Percentiles rank a stretch among this genome's conserved stretches.
These are phyloP conservation scores for Rosa rugosa DNA, from an alignment of 306 rosid species.

Conservation along the genomic window DNA sequence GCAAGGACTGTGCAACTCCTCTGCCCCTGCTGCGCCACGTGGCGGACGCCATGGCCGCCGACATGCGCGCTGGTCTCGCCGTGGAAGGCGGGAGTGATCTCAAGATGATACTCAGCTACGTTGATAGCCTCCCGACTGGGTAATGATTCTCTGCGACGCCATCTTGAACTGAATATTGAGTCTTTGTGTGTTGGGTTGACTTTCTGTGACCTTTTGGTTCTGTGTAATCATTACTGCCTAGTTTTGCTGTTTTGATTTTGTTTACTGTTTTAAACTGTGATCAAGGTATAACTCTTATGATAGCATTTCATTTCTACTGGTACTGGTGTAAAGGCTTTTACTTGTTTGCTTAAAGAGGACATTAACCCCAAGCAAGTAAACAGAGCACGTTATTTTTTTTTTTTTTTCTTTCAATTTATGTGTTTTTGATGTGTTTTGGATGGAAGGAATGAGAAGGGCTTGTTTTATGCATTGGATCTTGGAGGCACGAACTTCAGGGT, in stretches of 20 bases:
- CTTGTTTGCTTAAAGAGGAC: not conserved
- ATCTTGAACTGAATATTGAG: not conserved
- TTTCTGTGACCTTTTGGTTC: not conserved
- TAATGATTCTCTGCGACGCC: slow-evolving; percentile 19
- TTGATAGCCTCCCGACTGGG: slow-evolving; percentile 85
- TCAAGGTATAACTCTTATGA: not conserved
- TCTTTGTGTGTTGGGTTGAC: not conserved
- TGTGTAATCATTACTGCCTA: not conserved
- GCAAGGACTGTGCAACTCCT: slow-evolving; percentile 70
- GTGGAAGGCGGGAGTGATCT: slow-evolving; percentile 55
- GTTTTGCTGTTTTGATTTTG: not conserved
- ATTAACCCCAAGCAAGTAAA: not conserved
- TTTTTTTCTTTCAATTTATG: not conserved
- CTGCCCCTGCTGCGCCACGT: slow-evolving; percentile 66
- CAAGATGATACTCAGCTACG: slow-evolving; percentile 85
- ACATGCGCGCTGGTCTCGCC: slow-evolving; percentile 79
- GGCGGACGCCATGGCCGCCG: slow-evolving; percentile 60
- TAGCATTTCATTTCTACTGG: not conserved
- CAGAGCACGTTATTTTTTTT: not conserved
- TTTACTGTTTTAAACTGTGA: not conserved
- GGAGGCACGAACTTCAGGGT: slow-evolving; percentile 95
- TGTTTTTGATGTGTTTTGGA: slow-evolving; percentile 9
- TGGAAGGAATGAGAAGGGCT: slow-evolving; percentile 90
- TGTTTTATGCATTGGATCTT: slow-evolving; percentile 93
- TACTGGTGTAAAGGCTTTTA: not conserved